Base-by-base conservation (phyloP, 2,329 filamentous ascomycete species). In the Fusarium palustre region DNA sequence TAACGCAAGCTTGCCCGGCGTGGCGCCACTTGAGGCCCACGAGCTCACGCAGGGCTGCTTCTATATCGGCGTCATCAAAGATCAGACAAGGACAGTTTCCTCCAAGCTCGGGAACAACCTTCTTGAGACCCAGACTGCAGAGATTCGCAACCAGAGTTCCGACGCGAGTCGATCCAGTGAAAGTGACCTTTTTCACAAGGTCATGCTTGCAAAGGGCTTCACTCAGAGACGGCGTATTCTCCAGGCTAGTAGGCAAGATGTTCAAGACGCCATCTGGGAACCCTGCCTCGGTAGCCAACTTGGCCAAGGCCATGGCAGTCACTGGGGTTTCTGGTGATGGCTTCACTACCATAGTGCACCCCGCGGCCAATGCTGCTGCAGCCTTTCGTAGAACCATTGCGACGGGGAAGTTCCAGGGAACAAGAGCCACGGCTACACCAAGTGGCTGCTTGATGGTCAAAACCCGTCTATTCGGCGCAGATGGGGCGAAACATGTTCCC, bases 291-390 rank as follows among this genome's bases (percentile, higher is more conserved):
- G 86, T 81, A 0, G 89, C 90, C n/a, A 94, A 85, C 71, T 90
- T 86, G 1, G 89, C 90, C 11, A 94, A 80, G 0, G 90, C 89
- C 36, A 92, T 86, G 1, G 89, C 87, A 38, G 90, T 92, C 68
- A 92, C 86, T 0, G 92, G 92, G 3, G 92, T 93, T 76, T 93
- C 90, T 1, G 90, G 90, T 3, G 87, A 90, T 2, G 90, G 90
- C 79, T 93, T 93, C 11, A 87, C 83, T 5, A 94, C 83, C 87
- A 94, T 92, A 1, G 90, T 92, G 76, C 91, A 93, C 24, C 91
- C 91, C 12, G 91, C 91, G 11, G 91, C 91, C 28, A 93, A 80
- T 0, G 87, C 88, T 0, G 88, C 80, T 0, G 76, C 80, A 2
- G 80, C 77, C 54, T 85, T 85, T 20, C 83, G 75, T 7, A 83